A percentile compares a stretch with the other conserved stretches of the same genome.
These are phyloP conservation scores for Xylaria sp. DNA, from an alignment of 2,329 filamentous ascomycete species.

Conservation along the genomic window DNA sequence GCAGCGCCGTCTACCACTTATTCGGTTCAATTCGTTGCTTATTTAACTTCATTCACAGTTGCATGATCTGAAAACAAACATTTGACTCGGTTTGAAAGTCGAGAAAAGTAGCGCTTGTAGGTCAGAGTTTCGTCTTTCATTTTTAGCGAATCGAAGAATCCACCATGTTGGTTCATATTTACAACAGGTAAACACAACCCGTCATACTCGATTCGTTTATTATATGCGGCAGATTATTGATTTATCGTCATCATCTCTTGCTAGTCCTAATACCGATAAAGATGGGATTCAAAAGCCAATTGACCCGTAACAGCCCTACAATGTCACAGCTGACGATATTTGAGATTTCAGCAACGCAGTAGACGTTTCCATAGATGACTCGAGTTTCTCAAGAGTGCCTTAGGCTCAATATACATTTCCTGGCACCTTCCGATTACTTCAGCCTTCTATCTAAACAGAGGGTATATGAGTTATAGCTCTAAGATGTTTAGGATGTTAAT, in stretches of 20 bases:
- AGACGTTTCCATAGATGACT: not conserved
- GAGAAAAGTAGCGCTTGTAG: no score
- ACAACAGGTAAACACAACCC: no score
- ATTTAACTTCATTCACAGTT: no score
- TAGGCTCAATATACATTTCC: not conserved
- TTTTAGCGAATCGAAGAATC: slow-evolving; percentile 20
- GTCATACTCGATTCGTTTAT: not conserved
- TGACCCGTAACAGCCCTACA: not conserved
- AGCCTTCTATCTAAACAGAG: not conserved
- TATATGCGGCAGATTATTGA: no score
- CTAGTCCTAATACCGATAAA: not conserved
- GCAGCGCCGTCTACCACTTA: not conserved
- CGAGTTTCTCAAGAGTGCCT: not conserved
- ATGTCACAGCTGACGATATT: not conserved
- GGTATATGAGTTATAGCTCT: not conserved
- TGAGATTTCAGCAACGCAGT: not conserved
- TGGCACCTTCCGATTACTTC: not conserved
- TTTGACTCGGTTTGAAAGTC: no score
- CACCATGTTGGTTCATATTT: not conserved
- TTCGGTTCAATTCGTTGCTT: no score
- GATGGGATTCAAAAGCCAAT: not conserved
- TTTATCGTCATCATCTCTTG: no score
- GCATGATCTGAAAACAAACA: no score
- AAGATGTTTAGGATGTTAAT: not conserved
- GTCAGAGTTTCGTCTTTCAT: not conserved